These are phyloP conservation scores for Heterobasidion parviporum DNA, from an alignment of 1,284 basidiomycete species.

Conservation along the genomic window DNA sequence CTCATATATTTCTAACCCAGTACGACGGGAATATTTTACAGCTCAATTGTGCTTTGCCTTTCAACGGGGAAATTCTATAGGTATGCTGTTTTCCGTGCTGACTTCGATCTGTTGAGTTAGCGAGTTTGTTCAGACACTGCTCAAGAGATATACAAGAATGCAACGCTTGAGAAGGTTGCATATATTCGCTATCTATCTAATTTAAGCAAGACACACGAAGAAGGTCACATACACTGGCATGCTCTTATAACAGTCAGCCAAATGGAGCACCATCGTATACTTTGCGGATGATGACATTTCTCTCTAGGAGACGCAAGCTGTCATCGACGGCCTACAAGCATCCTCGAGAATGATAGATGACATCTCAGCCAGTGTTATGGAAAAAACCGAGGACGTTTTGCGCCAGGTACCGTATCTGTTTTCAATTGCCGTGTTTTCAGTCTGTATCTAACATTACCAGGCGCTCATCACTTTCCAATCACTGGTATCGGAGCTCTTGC, in stretches of 20 bases:
- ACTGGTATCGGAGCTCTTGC: neutral
- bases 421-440: neutral
- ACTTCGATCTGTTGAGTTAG: neutral
- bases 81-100: slow-evolving; percentile 21
- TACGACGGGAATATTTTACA: slow-evolving; percentile 2
- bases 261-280: neutral
- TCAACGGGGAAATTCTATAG: slow-evolving; percentile 63
- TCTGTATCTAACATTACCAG: neutral
- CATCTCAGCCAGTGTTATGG: slow-evolving; percentile 2
- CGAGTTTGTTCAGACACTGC: slow-evolving; percentile 41
- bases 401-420: slow-evolving; percentile 2
- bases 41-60: slow-evolving; percentile 64
- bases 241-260: slow-evolving; percentile 20
- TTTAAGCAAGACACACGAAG: slow-evolving; percentile 30
- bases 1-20: slow-evolving; percentile 3
- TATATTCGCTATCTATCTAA: slow-evolving; percentile 40
- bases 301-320: slow-evolving; percentile 6
- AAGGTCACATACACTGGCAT: slow-evolving; percentile 18
- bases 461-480: neutral
- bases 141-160: slow-evolving; percentile 57
- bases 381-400: slow-evolving; percentile 3
- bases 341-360: slow-evolving; percentile 3
- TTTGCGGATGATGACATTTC: too few species aligned
- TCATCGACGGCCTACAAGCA: slow-evolving; percentile 2
- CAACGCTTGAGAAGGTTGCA: slow-evolving; percentile 47